phyloP scores from a whole-genome alignment of 192 early-diverging fungal species.

The Backusella circina region DNA sequence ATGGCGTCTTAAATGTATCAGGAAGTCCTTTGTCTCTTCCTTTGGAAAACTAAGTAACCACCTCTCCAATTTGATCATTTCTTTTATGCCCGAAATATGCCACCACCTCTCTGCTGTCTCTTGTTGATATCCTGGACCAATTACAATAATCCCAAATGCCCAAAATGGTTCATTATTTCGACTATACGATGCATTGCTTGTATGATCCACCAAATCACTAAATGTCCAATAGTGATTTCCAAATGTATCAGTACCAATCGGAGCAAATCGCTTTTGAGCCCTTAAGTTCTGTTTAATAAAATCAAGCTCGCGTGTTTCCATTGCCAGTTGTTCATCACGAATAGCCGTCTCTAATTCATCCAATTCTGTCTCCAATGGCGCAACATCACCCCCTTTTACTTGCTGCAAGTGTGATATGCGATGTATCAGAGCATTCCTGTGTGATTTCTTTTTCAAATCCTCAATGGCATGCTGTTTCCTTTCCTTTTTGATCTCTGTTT shows the following conservation, averaged over 20 bases:
- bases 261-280: neutral
- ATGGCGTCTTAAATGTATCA: slow-evolving; percentile 12
- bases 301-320: neutral
- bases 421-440: neutral
- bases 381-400: neutral
- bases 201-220: slow-evolving; percentile 8
- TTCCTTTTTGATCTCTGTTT: neutral
- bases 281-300: slow-evolving; percentile 6
- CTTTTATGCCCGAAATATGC: slow-evolving; percentile 10
- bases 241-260: neutral
- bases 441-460: neutral
- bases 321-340: neutral
- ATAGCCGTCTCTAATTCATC: neutral
- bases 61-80: slow-evolving; percentile 5
- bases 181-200: neutral
- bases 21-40: neutral
- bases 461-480: neutral
- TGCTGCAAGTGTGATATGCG: neutral
- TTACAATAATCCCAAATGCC: slow-evolving; percentile 16
- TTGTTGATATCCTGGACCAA: slow-evolving; percentile 5
- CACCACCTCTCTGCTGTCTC: slow-evolving; percentile 6
- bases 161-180: slow-evolving; percentile 15
- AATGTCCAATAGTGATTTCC: slow-evolving; percentile 23
- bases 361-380: neutral
- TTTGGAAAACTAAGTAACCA: neutral